Evolutionary conservation across 768 basidiomycete genomes (phyloP).

Genomic region (Hygrocybe punicea): DNA sequence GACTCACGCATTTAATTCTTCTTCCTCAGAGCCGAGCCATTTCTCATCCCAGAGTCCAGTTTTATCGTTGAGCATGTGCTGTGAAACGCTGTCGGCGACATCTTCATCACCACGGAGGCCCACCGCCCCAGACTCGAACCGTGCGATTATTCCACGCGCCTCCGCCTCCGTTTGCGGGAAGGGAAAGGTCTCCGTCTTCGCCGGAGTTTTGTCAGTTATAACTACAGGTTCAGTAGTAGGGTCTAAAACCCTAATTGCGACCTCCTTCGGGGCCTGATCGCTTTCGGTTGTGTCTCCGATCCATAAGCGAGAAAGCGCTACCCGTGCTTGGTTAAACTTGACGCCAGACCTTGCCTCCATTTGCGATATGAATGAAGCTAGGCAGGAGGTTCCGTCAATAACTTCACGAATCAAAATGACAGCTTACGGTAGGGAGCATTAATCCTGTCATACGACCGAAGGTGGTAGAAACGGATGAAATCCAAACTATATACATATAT

Average conservation of each 20-base stretch:
- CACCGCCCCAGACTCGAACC: conserved; percentile 67
- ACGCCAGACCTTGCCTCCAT: conserved; percentile 77
- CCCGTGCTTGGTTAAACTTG: conserved; percentile 80
- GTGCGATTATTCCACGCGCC: conserved; percentile 61
- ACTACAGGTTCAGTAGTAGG: conserved; percentile 49
- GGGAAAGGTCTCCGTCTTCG: conserved; percentile 57
- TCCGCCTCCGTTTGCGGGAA: conserved; percentile 66
- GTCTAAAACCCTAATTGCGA: conserved; percentile 56
- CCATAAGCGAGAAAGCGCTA: conserved; percentile 78
- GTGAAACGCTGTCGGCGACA: conserved; percentile 75
- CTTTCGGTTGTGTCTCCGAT: conserved; percentile 47
- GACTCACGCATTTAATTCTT: conserved; percentile 76
- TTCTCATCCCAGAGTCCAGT: conserved; percentile 66
- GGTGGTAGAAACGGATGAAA: conserved; percentile 89
- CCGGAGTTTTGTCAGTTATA: conserved; percentile 47
- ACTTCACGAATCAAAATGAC: not conserved
- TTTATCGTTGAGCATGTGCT: conserved; percentile 68
- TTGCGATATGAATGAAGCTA: conserved; percentile 50
- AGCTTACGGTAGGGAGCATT: conserved; percentile 67
- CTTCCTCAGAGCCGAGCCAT: conserved; percentile 81
- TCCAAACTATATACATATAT: conserved; percentile 49
- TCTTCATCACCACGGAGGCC: conserved; percentile 53
- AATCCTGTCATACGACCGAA: conserved; percentile 87
- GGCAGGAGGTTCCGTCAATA: not conserved
- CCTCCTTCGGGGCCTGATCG: conserved; percentile 35